These are phyloP conservation scores for Phylloporus gajari DNA, from an alignment of 1,284 basidiomycete species.

Conservation along the genomic window DNA sequence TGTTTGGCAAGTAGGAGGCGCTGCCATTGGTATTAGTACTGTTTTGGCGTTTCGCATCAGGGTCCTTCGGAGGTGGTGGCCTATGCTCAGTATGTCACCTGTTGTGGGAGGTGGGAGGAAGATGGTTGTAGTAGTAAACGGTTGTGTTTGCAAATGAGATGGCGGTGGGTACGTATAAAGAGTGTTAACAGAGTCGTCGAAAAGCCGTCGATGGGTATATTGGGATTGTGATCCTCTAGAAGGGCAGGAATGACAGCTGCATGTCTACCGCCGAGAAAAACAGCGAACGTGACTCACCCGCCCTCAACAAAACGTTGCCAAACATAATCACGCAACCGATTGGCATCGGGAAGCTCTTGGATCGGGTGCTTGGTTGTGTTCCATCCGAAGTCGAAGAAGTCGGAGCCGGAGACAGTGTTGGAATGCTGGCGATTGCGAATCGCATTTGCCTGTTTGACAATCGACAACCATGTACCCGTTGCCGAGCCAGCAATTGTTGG, in stretches of 20 bases:
- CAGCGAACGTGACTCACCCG: conserved; percentile 64
- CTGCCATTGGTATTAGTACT: conserved; percentile 15
- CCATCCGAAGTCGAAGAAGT: conserved; percentile 84
- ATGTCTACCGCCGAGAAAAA: conserved; percentile 66
- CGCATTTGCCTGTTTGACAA: conserved; percentile 81
- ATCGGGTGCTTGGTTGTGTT: conserved; percentile 87
- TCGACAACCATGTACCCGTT: conserved; percentile 83
- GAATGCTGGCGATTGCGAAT: conserved; percentile 81
- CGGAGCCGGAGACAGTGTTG: conserved; percentile 84
- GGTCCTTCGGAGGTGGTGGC: conserved; percentile 35
- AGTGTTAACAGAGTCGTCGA: conserved; percentile 34
- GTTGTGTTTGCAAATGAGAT: conserved; percentile 34
- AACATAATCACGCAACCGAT: conserved; percentile 77
- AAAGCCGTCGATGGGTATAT: conserved; percentile 49
- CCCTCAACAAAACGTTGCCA: conserved; percentile 85
- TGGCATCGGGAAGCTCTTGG: conserved; percentile 77
- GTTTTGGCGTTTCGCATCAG: conserved; percentile 34
- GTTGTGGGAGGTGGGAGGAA: conserved; percentile 40
- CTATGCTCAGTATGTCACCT: conserved; percentile 43
- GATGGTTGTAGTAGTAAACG: conserved; percentile 45
- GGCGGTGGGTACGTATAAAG: conserved; percentile 35
- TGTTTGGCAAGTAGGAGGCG: conserved; percentile 19
- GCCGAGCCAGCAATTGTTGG: conserved; percentile 83
- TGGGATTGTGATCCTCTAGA: conserved; percentile 72
- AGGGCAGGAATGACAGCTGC: conserved; percentile 80